A percentile compares a stretch with the other conserved stretches of the same genome.
Evolutionary conservation across 192 early-diverging fungal species (phyloP).

Genomic region (Gonapodya prolifera): DNA sequence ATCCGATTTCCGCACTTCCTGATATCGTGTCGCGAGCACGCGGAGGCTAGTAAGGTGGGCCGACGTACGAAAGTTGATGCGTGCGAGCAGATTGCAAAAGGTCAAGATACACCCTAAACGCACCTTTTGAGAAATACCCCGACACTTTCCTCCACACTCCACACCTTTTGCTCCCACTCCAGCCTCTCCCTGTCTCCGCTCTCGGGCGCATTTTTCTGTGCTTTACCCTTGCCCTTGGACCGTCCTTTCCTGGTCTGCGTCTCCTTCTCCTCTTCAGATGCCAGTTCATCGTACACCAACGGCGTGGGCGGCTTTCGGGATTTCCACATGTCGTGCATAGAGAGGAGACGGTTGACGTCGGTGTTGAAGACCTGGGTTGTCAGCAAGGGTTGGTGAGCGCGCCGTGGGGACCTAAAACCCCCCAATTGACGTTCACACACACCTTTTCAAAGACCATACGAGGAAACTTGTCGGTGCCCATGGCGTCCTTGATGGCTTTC

Average conservation of each 20-base stretch:
- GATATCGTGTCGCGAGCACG: conserved; percentile 32
- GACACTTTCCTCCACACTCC: conserved; percentile 58
- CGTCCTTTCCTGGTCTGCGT: conserved; percentile 7
- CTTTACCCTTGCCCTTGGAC: neutral
- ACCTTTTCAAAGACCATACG: conserved; percentile 52
- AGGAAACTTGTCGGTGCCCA: conserved; percentile 45
- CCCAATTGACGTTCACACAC: neutral
- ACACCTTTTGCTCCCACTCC: conserved; percentile 50
- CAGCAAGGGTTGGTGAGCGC: too few relatives aligned
- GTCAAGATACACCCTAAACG: neutral
- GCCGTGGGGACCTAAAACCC: too few relatives aligned
- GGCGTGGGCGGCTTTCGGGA: conserved; percentile 53
- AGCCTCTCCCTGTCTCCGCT: conserved; percentile 13
- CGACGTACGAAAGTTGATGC: neutral
- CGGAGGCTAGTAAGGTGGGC: conserved; percentile 24
- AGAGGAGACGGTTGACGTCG: conserved; percentile 68
- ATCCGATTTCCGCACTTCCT: conserved; percentile 26
- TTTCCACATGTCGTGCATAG: conserved; percentile 86
- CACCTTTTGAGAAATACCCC: conserved; percentile 62
- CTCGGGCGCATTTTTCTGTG: neutral
- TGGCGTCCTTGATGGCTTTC: conserved; percentile 46
- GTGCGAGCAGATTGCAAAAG: neutral
- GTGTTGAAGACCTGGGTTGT: conserved; percentile 48
- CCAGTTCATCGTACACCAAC: conserved; percentile 31
- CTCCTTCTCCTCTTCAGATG: conserved; percentile 5